Conservation (phyloP, 2,329 filamentous ascomycete species). For the Purpureocillium takamizusanense region DNA sequence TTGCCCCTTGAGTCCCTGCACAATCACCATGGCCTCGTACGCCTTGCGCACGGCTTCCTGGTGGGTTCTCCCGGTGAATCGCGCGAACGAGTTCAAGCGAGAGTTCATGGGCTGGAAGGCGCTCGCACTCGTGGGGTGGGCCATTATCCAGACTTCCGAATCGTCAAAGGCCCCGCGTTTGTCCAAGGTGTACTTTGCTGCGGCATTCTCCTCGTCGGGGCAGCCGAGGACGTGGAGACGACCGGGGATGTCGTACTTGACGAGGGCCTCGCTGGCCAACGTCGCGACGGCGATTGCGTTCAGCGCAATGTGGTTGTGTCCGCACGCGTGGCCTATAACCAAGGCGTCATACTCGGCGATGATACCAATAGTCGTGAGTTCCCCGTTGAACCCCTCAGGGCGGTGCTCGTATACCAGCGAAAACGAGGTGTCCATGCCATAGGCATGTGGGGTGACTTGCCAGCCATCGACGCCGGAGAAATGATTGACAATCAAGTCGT, state of each 20-base stretch:
- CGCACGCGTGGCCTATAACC: conserved; percentile 9
- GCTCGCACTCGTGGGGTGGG: conserved; percentile 7
- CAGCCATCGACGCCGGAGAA: conserved; percentile 6
- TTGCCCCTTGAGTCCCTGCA: conserved; percentile 3
- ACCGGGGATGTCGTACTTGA: conserved; percentile 7
- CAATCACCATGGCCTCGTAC: conserved; percentile 6
- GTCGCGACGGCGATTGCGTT: conserved; percentile 9
- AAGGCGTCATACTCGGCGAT: conserved; percentile 11
- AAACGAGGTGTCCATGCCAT: conserved; percentile 7
- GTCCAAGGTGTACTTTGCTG: conserved; percentile 10
- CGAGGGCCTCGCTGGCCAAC: conserved; percentile 6
- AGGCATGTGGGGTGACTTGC: conserved; percentile 4
- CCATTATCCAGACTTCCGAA: conserved; percentile 10
- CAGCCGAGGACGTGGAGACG: conserved; percentile 6
- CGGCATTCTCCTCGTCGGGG: conserved; percentile 10
- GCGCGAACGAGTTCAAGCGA: conserved; percentile 9
- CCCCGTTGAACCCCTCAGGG: conserved; percentile 1
- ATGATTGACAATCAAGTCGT: conserved; percentile 9
- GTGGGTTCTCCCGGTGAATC: conserved; percentile 6
- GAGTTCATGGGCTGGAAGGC: conserved; percentile 11
- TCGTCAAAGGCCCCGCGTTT: conserved; percentile 6
- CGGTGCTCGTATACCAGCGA: conserved; percentile 7
- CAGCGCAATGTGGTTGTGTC: conserved; percentile 9
- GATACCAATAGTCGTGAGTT: conserved; percentile 7
- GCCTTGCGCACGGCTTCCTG: conserved; percentile 7